Conservation (phyloP, 2,329 filamentous ascomycete species). For the Mycocentrospora acerina region DNA sequence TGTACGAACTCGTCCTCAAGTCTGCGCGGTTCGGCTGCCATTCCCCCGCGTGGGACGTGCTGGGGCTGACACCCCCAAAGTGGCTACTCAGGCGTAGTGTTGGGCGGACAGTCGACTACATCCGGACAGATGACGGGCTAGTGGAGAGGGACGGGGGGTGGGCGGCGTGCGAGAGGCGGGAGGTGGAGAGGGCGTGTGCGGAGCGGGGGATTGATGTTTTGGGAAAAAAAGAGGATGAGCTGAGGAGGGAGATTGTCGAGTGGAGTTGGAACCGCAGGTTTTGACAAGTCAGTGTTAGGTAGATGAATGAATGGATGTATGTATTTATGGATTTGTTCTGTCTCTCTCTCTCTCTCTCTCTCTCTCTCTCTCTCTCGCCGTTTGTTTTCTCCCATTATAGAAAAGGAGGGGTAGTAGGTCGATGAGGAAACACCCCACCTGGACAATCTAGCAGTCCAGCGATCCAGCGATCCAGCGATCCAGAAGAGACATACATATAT, state of each 20-base stretch:
- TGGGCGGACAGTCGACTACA: conserved; percentile 58
- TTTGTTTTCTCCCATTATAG: too few species aligned
- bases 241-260: conserved; percentile 24
- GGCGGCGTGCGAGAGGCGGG: conserved; percentile 58
- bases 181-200: conserved; percentile 69
- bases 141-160: conserved; percentile 65
- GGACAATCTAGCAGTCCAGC: too few species aligned
- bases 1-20: conserved; percentile 21
- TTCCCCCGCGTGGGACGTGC: conserved; percentile 39
- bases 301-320: too few species aligned
- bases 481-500: too few species aligned
- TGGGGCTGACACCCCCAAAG: conserved; percentile 46
- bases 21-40: conserved; percentile 27
- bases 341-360: too few species aligned
- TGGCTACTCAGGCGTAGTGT: conserved; percentile 59
- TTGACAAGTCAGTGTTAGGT: too few species aligned
- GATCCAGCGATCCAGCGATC: too few species aligned
- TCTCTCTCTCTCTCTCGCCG: too few species aligned
- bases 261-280: conserved; percentile 12
- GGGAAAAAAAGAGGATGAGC: conserved; percentile 29
- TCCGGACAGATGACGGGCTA: conserved; percentile 71
- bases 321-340: too few species aligned
- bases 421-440: too few species aligned
- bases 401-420: too few species aligned
- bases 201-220: conserved; percentile 49